phyloP scores from a whole-genome alignment of 768 basidiomycete species.

The Amyloporia xantha region DNA sequence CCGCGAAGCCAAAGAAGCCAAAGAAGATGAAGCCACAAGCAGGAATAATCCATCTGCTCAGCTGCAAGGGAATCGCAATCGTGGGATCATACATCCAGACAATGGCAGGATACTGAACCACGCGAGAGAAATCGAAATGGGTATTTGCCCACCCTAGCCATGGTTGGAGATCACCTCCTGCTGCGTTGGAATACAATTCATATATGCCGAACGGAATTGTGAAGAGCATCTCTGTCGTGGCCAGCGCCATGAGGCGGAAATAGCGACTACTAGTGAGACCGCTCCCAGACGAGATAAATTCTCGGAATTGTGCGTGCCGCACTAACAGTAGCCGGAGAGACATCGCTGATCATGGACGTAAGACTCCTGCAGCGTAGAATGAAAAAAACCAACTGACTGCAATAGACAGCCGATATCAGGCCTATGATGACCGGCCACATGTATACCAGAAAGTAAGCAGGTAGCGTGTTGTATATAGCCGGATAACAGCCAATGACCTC shows the following conservation, averaged over 20 bases:
- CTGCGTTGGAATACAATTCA: constrained; percentile 26
- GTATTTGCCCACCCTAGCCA: constrained; percentile 43
- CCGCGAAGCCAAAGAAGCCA: constrained; percentile 44
- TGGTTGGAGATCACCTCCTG: constrained; percentile 29
- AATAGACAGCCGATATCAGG: constrained; percentile 27
- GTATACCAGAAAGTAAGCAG: constrained; percentile 23
- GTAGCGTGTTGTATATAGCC: constrained; percentile 38
- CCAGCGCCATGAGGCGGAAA: constrained; percentile 52
- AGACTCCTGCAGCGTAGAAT: background rate
- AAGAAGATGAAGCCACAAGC: constrained; percentile 36
- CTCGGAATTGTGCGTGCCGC: constrained; percentile 42
- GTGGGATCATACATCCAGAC: constrained; percentile 28
- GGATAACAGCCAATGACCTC: constrained; percentile 54
- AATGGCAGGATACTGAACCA: constrained; percentile 33
- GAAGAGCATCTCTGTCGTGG: constrained; percentile 37
- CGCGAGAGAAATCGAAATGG: constrained; percentile 38
- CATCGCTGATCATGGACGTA: constrained; percentile 16
- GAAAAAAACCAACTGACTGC: constrained; percentile 23
- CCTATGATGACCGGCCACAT: constrained; percentile 19
- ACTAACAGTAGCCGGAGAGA: constrained; percentile 39
- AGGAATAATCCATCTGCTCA: constrained; percentile 35
- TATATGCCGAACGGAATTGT: constrained; percentile 32
- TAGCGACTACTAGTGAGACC: constrained; percentile 32
- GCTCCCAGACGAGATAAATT: constrained; percentile 29
- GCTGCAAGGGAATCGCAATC: constrained; percentile 22